Evolutionary conservation across 2,329 filamentous ascomycete species (phyloP).

Genomic region (Microascus cirrosus): DNA sequence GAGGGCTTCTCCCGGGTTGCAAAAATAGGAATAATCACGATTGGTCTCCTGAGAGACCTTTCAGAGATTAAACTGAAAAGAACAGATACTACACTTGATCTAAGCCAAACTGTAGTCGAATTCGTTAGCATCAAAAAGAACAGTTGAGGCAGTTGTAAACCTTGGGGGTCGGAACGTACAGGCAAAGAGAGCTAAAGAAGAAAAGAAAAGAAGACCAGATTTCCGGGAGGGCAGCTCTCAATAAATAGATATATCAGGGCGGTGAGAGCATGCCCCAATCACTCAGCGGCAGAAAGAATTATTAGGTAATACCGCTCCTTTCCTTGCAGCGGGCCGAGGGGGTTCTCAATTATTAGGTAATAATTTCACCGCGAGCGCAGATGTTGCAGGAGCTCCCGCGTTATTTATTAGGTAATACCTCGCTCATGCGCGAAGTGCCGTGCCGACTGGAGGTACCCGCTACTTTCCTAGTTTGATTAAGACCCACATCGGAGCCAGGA

Average conservation of each 20-base stretch:
- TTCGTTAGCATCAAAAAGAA: slow-evolving; percentile 5
- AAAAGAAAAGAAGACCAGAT: slow-evolving; percentile 5
- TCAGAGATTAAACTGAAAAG: slow-evolving; percentile 96
- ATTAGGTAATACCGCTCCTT: background rate
- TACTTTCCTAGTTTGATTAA: background rate
- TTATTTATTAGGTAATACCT: no score
- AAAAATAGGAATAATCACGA: slow-evolving; percentile 82
- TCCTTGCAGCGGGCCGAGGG: slow-evolving; percentile 1
- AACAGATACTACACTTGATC: slow-evolving; percentile 72
- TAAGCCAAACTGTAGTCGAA: slow-evolving; percentile 46
- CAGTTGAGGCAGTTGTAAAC: background rate
- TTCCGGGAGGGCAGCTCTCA: background rate
- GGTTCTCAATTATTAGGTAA: background rate
- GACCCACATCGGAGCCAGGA: background rate
- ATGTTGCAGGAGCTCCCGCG: background rate
- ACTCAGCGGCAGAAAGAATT: background rate
- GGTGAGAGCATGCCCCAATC: slow-evolving; percentile 1
- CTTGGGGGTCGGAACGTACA: slow-evolving; percentile 5
- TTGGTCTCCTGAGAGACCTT: slow-evolving; percentile 62
- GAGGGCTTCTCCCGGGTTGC: slow-evolving; percentile 39
- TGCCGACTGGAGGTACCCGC: background rate
- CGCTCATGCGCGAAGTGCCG: background rate
- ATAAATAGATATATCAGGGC: background rate
- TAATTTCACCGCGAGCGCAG: background rate
- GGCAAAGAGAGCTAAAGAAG: slow-evolving; percentile 6